Conservation (phyloP, 352 stramenopile genomes). For the Phytophthora palmivora region DNA sequence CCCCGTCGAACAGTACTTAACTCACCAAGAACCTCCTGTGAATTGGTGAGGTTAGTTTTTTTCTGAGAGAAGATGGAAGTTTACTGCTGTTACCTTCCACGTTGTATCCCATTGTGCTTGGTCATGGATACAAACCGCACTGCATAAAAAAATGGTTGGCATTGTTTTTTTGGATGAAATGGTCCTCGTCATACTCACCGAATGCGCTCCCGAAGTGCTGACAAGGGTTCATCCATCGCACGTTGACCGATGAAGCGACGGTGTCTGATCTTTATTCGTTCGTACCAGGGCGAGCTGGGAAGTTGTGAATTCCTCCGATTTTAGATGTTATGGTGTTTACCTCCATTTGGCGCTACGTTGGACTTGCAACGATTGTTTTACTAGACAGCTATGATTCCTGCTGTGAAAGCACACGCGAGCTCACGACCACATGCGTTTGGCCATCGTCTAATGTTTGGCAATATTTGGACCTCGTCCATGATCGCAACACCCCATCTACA, state of each 20-base stretch:
- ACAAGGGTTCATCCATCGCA: slow-evolving; percentile 19
- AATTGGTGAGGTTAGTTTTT: background rate
- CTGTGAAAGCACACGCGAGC: slow-evolving; percentile 2
- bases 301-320: slow-evolving; percentile 1
- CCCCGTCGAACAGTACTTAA: slow-evolving; percentile 37
- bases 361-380: background rate
- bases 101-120: slow-evolving; percentile 48
- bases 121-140: slow-evolving; percentile 43
- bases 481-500: slow-evolving; percentile 37
- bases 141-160: slow-evolving; percentile 11
- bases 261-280: background rate
- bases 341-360: slow-evolving; percentile 4
- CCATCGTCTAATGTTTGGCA: slow-evolving; percentile 77
- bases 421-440: slow-evolving; percentile 60
- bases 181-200: slow-evolving; percentile 18
- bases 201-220: slow-evolving; percentile 37
- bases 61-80: background rate
- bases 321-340: slow-evolving; percentile 8
- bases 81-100: slow-evolving; percentile 37
- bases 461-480: slow-evolving; percentile 63
- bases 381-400: slow-evolving; percentile 17
- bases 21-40: slow-evolving; percentile 44
- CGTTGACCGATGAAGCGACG: slow-evolving; percentile 1
- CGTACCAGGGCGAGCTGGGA: too few relatives aligned
- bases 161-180: background rate